Base-by-base conservation (phyloP, 2,329 filamentous ascomycete species). In the Hypoxylon sp. region DNA sequence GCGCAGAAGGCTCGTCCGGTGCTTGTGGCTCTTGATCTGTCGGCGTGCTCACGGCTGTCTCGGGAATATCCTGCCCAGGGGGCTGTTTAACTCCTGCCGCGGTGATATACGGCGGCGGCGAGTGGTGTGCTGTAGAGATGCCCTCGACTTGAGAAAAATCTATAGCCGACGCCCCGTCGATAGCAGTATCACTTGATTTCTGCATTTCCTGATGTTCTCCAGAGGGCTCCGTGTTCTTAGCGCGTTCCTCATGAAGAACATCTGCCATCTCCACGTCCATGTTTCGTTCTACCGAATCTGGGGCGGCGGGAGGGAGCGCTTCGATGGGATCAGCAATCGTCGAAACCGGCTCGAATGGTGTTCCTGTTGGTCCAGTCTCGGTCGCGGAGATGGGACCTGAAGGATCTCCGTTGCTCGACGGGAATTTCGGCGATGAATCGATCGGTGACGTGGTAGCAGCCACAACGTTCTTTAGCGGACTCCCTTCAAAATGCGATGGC, bases 381-480 rank as follows among this genome's bases (percentile, higher is more conserved):
- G 42, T 29, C 7, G 35, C 15, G 54, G 47, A 35, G 13, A 35
- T 29, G 10, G n/a, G 24, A 37, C 21, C 15, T 6, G 21, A 44
- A 39, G 62, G 47, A 21, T 63, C 50, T 57, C 50, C 62, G 15
- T 61, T 44, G 19, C 48, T 64, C n/a, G 68, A 62, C 7, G 69
- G 48, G 3, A 73, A 54, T 15, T 75, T 74, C 6, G 73, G 68
- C 17, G 71, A 68, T 15, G 79, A 73, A 19, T 83, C 81, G 0
- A 81, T 82, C 0, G 85, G 83, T 8, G 85, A 86, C 8, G 79
- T 80, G 15, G 53, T 47, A 35, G 42, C 65, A 35, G 85, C 65
- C 29, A 84, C 77, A 37, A 86, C 84, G 53, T 87, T 85, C 76
- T 87, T 87, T 19, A 87, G 75, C 0, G 85, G 85, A 57, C 85